Base-by-base conservation (phyloP, 805 yeast genomes). In the Starmerella bombi region DNA sequence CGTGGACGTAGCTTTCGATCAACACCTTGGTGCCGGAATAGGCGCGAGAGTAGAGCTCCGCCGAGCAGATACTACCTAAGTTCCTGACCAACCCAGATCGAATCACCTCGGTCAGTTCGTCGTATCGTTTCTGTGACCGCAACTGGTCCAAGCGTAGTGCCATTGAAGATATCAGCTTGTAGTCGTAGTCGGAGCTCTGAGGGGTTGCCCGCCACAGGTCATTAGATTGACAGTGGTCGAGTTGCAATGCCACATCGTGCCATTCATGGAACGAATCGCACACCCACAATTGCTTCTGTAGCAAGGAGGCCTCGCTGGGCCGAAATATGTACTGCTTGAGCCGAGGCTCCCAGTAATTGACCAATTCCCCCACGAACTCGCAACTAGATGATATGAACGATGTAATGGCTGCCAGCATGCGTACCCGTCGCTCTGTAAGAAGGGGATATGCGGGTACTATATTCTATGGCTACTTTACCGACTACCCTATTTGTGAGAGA, bases 51-150 rank as follows among this genome's bases (percentile, higher is more conserved):
- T 81, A 88, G 34, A 91, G 63, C 40, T 77, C 71, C 48, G 78
- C 75, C 49, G 79, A 81, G 1, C 93, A 72, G 4, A 91, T 83
- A 1, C 94, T 93, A 5, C 94, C 97, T 63, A 88, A 81, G 56
- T 91, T 91, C 31, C 98, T 63, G 27, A 91, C 63, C 53, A 85
- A 70, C 0, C 95, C 94, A 0, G 93, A 79, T 31, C 94, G 63
- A 34, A 88, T 68, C 2, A 75, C 63, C 56, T 85, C 83, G 12
- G 68, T 68, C 6, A 65, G 64, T 21, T 66, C 62, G 27, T 32
- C 37, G 9, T 32, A 77, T 31, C 94, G 63, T 38, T 86, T 69
- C 3, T 75, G 62, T 55, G 83, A 80, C 10, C 69, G 69, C n/a
- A 65, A 63, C 20, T 66, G 62, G 17, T 35, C 43, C 35, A 91